These are phyloP conservation scores for Setaria italica DNA, from an alignment of 202 grass and related monocot genomes.

Conservation along the genomic window DNA sequence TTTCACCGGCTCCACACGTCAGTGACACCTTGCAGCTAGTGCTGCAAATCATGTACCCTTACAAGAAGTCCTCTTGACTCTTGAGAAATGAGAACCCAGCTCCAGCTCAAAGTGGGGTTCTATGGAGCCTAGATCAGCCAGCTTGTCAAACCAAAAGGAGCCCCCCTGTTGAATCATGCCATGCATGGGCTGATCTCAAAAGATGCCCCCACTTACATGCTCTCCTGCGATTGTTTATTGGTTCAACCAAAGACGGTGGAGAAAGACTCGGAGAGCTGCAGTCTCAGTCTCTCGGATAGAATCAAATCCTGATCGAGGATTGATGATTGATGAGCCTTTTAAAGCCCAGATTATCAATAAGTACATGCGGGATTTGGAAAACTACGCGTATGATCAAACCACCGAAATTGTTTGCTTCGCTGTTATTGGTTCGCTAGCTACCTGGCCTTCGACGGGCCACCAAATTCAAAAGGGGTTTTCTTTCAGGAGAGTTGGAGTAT, in stretches of 20 bases:
- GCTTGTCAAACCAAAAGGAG: constrained; percentile 27
- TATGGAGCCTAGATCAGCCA: not conserved
- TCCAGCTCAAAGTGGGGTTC: constrained; percentile 13
- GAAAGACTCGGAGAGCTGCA: not conserved
- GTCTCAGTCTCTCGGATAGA: constrained; percentile 20
- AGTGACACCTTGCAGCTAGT: not conserved
- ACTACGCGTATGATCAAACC: not conserved
- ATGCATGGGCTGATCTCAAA: constrained; percentile 30
- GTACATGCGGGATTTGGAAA: not conserved
- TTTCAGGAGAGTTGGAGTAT: not conserved
- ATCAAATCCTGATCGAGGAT: not conserved
- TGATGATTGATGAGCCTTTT: not conserved
- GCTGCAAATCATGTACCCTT: constrained; percentile 4
- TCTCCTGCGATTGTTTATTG: constrained; percentile 35
- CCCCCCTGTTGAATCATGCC: not conserved
- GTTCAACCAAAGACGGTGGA: constrained; percentile 5
- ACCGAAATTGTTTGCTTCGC: constrained; percentile 2
- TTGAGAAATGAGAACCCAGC: not conserved
- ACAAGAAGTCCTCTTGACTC: too few relatives aligned
- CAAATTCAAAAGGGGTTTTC: not conserved
- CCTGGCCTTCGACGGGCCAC: constrained; percentile 22
- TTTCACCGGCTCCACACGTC: not conserved
- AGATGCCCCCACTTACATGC: constrained; percentile 19
- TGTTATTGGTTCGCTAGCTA: constrained; percentile 20
- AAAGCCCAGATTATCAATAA: not conserved